Percentiles rank a stretch among this genome's conserved stretches.
These are phyloP conservation scores for Wickerhamomyces hampshirensis DNA, from an alignment of 805 yeast genomes.

Conservation along the genomic window DNA sequence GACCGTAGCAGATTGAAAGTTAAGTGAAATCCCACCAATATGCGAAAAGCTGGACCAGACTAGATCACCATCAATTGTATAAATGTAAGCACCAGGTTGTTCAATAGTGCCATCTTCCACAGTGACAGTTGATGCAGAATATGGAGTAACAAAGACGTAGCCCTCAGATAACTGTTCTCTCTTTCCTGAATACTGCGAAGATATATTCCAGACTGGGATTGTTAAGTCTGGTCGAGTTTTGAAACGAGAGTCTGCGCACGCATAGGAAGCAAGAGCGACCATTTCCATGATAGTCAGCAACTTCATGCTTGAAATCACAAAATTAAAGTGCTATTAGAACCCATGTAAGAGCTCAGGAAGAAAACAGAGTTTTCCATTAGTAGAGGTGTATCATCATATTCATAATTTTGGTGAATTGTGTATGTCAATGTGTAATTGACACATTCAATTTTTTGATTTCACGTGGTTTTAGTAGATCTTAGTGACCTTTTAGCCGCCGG, in stretches of 20 bases:
- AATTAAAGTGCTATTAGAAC: no score
- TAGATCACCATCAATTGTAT: slow-evolving; percentile 30
- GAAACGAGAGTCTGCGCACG: slow-evolving; percentile 20
- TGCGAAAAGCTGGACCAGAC: slow-evolving; percentile 34
- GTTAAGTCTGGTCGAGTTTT: slow-evolving; percentile 33
- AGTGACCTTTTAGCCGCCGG: no score
- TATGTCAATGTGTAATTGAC: no score
- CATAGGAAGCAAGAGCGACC: no score
- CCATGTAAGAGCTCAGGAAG: no score
- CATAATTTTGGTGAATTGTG: no score
- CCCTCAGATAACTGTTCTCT: slow-evolving; percentile 22
- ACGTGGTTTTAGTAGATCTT: no score
- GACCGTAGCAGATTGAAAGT: slow-evolving; percentile 27
- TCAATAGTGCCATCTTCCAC: slow-evolving; percentile 22
- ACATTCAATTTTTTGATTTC: no score
- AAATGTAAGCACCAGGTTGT: slow-evolving; percentile 34
- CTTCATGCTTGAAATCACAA: no score
- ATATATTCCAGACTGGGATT: slow-evolving; percentile 30
- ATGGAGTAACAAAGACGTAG: slow-evolving; percentile 32
- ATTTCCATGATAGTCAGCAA: no score
- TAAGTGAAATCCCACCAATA: slow-evolving; percentile 29
- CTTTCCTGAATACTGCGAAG: slow-evolving; percentile 23
- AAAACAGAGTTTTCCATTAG: no score
- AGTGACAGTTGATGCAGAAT: slow-evolving; percentile 20
- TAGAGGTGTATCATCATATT: no score